Conservation (phyloP, 306 rosid genomes). For the Ceratonia siliqua region DNA sequence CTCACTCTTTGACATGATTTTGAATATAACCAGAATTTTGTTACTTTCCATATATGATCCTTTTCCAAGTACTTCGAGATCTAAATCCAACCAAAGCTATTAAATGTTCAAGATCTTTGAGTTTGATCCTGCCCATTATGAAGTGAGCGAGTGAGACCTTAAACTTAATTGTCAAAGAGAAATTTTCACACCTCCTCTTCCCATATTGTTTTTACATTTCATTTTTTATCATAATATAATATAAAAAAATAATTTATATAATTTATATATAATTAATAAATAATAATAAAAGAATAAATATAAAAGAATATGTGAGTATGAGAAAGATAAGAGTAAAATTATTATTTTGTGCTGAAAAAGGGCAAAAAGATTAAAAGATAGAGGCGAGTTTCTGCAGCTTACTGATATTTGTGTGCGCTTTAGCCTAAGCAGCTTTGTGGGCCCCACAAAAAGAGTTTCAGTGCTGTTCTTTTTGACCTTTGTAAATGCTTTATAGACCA, state of each 20-base stretch:
- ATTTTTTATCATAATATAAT: too few relatives aligned
- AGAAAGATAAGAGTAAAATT: too few relatives aligned
- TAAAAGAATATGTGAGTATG: too few relatives aligned
- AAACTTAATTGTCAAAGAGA: neutral
- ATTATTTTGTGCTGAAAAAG: neutral
- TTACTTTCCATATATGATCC: neutral
- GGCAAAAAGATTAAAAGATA: neutral
- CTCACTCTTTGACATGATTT: neutral
- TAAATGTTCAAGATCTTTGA: neutral
- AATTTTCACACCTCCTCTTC: too few relatives aligned
- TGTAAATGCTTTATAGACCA: neutral
- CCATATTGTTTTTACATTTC: too few relatives aligned
- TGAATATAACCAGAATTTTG: neutral
- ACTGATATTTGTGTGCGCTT: neutral
- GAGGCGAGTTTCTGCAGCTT: neutral
- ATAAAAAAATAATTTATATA: too few relatives aligned
- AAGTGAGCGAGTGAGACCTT: neutral
- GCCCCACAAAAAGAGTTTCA: neutral
- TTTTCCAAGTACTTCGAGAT: neutral
- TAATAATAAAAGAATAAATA: too few relatives aligned
- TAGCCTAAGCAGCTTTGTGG: neutral
- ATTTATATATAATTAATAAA: too few relatives aligned
- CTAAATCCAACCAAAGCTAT: neutral
- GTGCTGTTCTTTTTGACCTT: slow-evolving; percentile 33
- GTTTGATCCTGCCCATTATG: neutral